Conservation (phyloP, 208 protist genomes). For the Crithidia brevicula region DNA sequence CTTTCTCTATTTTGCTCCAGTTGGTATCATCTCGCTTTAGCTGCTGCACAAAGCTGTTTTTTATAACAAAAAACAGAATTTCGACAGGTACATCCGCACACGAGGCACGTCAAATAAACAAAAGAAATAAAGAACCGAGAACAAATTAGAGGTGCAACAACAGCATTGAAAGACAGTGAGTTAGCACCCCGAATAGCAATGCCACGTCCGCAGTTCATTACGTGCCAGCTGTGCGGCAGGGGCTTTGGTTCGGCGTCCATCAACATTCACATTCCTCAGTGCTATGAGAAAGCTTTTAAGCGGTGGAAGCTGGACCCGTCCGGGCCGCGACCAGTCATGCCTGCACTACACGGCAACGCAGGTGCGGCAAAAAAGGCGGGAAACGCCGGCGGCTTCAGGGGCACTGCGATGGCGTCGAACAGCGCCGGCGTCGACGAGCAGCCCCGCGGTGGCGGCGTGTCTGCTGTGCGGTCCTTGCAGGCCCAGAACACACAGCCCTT, state of each 20-base stretch:
- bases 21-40: too few species aligned
- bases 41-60: too few species aligned
- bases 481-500: conserved; percentile 16
- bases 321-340: conserved; percentile 84
- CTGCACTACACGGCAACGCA: conserved; percentile 24
- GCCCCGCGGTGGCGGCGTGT: conserved; percentile 53
- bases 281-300: conserved; percentile 89
- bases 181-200: conserved; percentile 19
- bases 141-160: too few species aligned
- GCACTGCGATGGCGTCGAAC: background rate
- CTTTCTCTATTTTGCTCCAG: too few species aligned
- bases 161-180: background rate
- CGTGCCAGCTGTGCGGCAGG: conserved; percentile 75
- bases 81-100: too few species aligned
- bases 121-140: conserved; percentile 3
- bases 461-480: conserved; percentile 51
- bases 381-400: conserved; percentile 13
- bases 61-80: too few species aligned
- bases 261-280: conserved; percentile 89
- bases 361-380: conserved; percentile 1
- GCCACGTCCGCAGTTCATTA: conserved; percentile 79
- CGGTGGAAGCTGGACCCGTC: conserved; percentile 77
- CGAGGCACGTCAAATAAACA: too few species aligned
- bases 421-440: conserved; percentile 14
- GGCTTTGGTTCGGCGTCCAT: conserved; percentile 87